These are phyloP conservation scores for Talaromyces amestolkiae DNA, from an alignment of 2,329 filamentous ascomycete genomes.

Conservation along the genomic window DNA sequence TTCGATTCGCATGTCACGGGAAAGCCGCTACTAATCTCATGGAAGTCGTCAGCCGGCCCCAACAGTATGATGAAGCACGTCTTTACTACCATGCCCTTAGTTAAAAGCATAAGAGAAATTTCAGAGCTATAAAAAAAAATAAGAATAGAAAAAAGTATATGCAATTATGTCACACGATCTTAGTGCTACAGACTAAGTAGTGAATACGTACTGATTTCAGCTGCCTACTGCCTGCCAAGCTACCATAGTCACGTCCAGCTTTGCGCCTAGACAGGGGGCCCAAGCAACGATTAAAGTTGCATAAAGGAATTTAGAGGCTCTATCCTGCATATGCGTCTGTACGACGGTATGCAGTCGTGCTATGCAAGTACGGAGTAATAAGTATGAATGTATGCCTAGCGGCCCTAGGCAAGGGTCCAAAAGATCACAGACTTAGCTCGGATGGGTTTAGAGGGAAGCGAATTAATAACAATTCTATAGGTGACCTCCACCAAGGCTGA, in stretches of 20 bases:
- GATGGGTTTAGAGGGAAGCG: background rate
- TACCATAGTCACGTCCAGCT: background rate
- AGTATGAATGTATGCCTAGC: background rate
- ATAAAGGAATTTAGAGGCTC: background rate
- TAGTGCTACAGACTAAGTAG: background rate
- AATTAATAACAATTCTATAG: background rate
- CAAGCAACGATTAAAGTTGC: background rate
- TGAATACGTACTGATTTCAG: background rate
- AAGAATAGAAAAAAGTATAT: background rate
- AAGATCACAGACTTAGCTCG: background rate
- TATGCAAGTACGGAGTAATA: too few species aligned
- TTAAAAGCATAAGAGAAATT: too few species aligned
- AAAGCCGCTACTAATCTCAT: background rate
- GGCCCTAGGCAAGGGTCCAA: background rate
- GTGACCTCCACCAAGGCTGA: background rate
- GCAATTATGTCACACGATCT: background rate
- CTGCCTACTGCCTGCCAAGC: constrained; percentile 4
- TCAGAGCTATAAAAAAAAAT: background rate
- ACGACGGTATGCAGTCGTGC: background rate
- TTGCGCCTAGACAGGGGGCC: background rate
- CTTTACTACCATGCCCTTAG: background rate
- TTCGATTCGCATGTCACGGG: constrained; percentile 3
- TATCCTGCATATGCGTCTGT: background rate
- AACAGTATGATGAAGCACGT: background rate
- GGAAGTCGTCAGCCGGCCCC: background rate